A percentile compares a stretch with the other conserved stretches of the same genome.
phyloP scores from a whole-genome alignment of 2,329 filamentous ascomycete species.

The Albifimbria verrucaria region DNA sequence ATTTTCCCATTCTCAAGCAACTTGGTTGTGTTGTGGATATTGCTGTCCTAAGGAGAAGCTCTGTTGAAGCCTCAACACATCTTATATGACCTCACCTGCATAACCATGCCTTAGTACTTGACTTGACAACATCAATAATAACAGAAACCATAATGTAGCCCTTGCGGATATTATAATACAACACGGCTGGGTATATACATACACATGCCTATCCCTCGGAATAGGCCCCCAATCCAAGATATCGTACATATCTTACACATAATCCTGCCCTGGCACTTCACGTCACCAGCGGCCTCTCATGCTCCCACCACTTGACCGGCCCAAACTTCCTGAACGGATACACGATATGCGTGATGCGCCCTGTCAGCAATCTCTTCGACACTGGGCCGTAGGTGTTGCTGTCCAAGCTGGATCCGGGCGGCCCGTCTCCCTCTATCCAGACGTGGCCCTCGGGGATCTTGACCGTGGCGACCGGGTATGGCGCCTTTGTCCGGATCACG shows the following conservation, averaged over 20 bases:
- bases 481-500: conserved; percentile 61
- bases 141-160: too few relatives aligned
- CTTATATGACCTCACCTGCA: too few relatives aligned
- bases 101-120: too few relatives aligned
- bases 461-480: conserved; percentile 53
- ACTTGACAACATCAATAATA: too few relatives aligned
- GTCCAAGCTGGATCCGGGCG: conserved; percentile 67
- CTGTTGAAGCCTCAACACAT: too few relatives aligned
- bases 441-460: conserved; percentile 79
- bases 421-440: conserved; percentile 92
- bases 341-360: conserved; percentile 69
- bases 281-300: conserved; percentile 26
- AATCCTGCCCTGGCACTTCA: conserved; percentile 6
- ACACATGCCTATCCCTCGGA: too few relatives aligned
- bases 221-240: too few relatives aligned
- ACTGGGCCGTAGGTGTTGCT: conserved; percentile 91
- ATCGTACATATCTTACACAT: conserved; percentile 2
- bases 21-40: too few relatives aligned
- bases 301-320: conserved; percentile 55
- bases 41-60: too few relatives aligned
- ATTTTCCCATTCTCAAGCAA: too few relatives aligned
- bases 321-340: conserved; percentile 63
- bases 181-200: too few relatives aligned
- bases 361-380: conserved; percentile 69
- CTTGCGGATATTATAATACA: too few relatives aligned